These are phyloP conservation scores for Hypomyces rosellus DNA, from an alignment of 2,329 filamentous ascomycete species.

Conservation along the genomic window DNA sequence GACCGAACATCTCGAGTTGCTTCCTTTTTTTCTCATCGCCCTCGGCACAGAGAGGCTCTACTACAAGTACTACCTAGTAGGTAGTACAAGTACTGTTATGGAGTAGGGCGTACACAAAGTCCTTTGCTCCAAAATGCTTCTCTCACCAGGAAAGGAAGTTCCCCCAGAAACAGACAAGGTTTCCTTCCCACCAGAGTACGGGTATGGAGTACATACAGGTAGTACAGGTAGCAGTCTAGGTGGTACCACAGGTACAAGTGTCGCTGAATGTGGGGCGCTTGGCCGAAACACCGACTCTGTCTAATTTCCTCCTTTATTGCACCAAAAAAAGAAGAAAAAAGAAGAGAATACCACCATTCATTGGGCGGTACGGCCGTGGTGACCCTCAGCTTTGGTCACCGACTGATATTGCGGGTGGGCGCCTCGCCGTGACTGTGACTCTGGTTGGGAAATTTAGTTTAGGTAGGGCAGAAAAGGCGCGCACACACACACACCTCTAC, in stretches of 20 bases:
- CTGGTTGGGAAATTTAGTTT: no score
- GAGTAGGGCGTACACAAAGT: no score
- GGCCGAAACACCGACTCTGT: conserved; percentile 7
- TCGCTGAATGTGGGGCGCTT: neutral
- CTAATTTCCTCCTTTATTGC: conserved; percentile 3
- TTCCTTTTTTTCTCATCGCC: neutral
- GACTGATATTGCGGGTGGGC: no score
- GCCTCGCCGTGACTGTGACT: no score
- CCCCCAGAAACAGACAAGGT: neutral
- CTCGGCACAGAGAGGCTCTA: no score
- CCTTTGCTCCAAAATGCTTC: neutral
- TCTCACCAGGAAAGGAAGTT: neutral
- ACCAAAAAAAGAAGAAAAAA: neutral
- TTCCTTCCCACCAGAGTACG: neutral
- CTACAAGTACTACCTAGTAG: no score
- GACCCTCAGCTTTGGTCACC: no score
- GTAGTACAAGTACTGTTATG: no score
- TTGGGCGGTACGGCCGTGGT: no score
- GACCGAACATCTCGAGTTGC: neutral
- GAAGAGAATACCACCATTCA: neutral
- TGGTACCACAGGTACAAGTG: neutral
- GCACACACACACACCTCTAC: no score
- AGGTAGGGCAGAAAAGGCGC: no score
- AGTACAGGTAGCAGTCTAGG: neutral
- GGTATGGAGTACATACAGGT: neutral